Conservation (phyloP, 306 rosid genomes). For the Casuarina glauca region DNA sequence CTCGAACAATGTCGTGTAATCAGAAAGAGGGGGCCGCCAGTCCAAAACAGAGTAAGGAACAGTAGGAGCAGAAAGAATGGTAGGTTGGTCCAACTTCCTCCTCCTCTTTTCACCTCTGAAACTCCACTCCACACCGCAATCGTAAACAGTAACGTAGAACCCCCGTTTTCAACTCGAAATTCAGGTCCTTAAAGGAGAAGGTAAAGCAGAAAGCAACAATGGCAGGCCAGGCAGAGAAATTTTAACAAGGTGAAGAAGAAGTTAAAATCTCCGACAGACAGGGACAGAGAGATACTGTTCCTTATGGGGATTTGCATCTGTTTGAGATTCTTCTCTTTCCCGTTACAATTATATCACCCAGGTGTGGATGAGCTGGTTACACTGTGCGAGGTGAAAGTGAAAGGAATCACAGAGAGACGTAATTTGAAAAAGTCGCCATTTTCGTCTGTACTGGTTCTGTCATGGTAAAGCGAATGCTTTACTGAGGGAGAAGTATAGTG, state of each 20-base stretch:
- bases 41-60: not conserved
- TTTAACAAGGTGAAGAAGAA: conserved; percentile 16
- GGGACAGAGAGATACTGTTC: not conserved
- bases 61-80: conserved; percentile 31
- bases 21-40: not conserved
- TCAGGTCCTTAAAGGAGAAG: not conserved
- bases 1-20: not conserved
- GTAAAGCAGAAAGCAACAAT: not conserved
- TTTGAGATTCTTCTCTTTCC: conserved; percentile 10
- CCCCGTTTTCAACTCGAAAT: no score
- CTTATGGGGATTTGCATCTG: conserved; percentile 38
- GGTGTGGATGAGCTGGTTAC: conserved; percentile 29
- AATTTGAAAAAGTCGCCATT: conserved; percentile 1
- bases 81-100: conserved; percentile 24
- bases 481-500: not conserved
- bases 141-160: not conserved
- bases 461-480: not conserved
- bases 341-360: conserved; percentile 5
- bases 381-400: conserved; percentile 19
- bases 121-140: not conserved
- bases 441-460: not conserved
- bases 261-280: conserved; percentile 21
- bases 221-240: not conserved
- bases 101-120: conserved; percentile 3
- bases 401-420: not conserved